These are phyloP conservation scores for Rhizoclosmatium sp. DNA, from an alignment of 192 early-diverging fungal species.

Conservation along the genomic window DNA sequence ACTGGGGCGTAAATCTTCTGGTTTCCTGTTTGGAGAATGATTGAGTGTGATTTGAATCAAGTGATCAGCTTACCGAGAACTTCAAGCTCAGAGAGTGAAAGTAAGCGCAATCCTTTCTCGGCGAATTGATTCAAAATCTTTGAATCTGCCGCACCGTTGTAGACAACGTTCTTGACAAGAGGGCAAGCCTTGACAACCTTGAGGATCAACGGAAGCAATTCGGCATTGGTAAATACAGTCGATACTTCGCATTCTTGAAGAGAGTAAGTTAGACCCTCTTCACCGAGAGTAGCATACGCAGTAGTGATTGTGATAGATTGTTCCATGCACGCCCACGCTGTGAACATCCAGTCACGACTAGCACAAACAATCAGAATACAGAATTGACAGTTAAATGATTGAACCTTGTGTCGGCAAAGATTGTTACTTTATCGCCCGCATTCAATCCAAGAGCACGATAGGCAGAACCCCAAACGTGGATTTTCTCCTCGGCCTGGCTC, in stretches of 20 bases:
- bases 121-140: not conserved
- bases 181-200: slow-evolving; percentile 66
- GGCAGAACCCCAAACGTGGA: slow-evolving; percentile 73
- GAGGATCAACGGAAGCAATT: slow-evolving; percentile 68
- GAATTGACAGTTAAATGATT: not conserved
- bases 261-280: slow-evolving; percentile 82
- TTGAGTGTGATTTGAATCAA: slow-evolving; percentile 40
- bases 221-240: slow-evolving; percentile 77
- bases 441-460: slow-evolving; percentile 68
- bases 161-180: slow-evolving; percentile 72
- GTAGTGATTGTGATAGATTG: slow-evolving; percentile 82
- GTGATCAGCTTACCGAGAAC: slow-evolving; percentile 53
- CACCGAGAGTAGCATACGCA: slow-evolving; percentile 79
- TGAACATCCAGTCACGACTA: slow-evolving; percentile 67
- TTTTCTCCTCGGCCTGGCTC: slow-evolving; percentile 61
- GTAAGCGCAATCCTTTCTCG: not conserved
- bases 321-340: slow-evolving; percentile 71
- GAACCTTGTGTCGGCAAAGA: slow-evolving; percentile 43
- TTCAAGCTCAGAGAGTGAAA: slow-evolving; percentile 68
- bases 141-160: slow-evolving; percentile 65
- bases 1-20: slow-evolving; percentile 52
- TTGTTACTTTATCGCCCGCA: slow-evolving; percentile 46
- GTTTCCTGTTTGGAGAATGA: slow-evolving; percentile 49
- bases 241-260: slow-evolving; percentile 81
- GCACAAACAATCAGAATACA: slow-evolving; percentile 6